A percentile compares a stretch with the other conserved stretches of the same genome.
Conservation (phyloP, 2,329 filamentous ascomycete genomes). For the Clonostachys solani region DNA sequence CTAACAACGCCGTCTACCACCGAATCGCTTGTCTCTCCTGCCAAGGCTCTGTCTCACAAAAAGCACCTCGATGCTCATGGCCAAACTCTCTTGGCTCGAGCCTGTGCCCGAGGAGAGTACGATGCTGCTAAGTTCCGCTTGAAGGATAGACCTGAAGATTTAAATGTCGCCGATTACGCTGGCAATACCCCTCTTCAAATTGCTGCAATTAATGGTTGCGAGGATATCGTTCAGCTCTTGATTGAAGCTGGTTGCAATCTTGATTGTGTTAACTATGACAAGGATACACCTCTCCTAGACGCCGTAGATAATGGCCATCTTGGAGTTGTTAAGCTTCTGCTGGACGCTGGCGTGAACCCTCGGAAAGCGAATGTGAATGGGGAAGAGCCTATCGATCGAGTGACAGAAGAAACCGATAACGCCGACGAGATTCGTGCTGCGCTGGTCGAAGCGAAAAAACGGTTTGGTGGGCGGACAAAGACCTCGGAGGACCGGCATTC, state of each 20-base stretch:
- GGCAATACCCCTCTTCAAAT: conserved; percentile 96
- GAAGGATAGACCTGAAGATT: conserved; percentile 76
- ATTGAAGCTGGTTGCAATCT: conserved; percentile 81
- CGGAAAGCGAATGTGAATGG: conserved; percentile 88
- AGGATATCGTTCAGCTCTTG: conserved; percentile 82
- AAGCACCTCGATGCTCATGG: conserved; percentile 91
- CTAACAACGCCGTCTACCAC: conserved; percentile 51
- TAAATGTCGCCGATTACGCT: conserved; percentile 88
- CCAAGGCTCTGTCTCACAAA: conserved; percentile 58
- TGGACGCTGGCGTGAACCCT: conserved; percentile 87
- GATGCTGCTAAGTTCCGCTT: conserved; percentile 72
- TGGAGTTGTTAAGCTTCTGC: conserved; percentile 78
- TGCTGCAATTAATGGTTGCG: conserved; percentile 80
- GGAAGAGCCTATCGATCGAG: conserved; percentile 83
- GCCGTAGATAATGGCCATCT: conserved; percentile 94
- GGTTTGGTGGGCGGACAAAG: conserved; percentile 44
- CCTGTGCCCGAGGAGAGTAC: conserved; percentile 81
- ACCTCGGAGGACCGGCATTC: conserved; percentile 55
- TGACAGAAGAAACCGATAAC: conserved; percentile 71
- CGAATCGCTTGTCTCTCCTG: conserved; percentile 60
- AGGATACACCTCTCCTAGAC: conserved; percentile 91
- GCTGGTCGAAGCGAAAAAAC: conserved; percentile 57
- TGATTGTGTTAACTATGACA: conserved; percentile 74
- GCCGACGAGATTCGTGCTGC: conserved; percentile 73
- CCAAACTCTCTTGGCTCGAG: conserved; percentile 83